A percentile compares a stretch with the other conserved stretches of the same genome.
Evolutionary conservation across 2,329 filamentous ascomycete genomes (phyloP).

Genomic region (Xylariales sp.): DNA sequence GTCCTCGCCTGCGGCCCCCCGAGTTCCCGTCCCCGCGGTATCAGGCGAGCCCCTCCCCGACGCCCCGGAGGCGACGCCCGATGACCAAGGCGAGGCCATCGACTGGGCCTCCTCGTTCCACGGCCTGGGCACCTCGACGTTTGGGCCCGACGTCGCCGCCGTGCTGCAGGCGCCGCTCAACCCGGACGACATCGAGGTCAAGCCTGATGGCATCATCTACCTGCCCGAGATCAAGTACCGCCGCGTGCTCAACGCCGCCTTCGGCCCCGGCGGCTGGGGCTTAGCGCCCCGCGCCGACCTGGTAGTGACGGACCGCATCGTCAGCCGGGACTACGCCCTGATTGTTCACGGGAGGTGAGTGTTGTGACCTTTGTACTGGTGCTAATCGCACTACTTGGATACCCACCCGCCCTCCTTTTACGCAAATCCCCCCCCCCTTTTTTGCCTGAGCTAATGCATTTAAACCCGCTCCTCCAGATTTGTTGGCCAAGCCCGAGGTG

Average conservation of each 20-base stretch:
- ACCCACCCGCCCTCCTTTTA: no score
- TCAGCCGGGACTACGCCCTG: conserved; percentile 89
- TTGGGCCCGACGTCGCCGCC: conserved; percentile 63
- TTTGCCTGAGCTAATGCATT: neutral
- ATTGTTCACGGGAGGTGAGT: conserved; percentile 80
- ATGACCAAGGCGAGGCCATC: conserved; percentile 25
- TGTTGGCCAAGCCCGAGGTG: conserved; percentile 86
- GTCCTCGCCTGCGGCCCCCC: conserved; percentile 6
- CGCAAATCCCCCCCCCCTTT: neutral
- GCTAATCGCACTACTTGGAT: no score
- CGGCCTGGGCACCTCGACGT: conserved; percentile 67
- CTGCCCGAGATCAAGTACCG: conserved; percentile 98
- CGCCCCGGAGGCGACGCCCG: conserved; percentile 11
- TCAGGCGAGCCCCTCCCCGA: conserved; percentile 23
- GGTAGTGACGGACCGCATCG: conserved; percentile 74
- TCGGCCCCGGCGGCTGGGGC: conserved; percentile 95
- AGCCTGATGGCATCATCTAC: conserved; percentile 95
- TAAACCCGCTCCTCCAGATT: conserved; percentile 66
- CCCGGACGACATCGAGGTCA: conserved; percentile 83
- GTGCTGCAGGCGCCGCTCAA: conserved; percentile 65
- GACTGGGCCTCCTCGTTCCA: conserved; percentile 86
- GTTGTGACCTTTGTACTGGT: no score
- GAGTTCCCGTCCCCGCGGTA: conserved; percentile 20
- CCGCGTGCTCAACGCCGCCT: conserved; percentile 81
- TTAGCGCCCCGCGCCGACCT: conserved; percentile 83